These are phyloP conservation scores for Diaporthe humulicola DNA, from an alignment of 2,329 filamentous ascomycete genomes.

Conservation along the genomic window DNA sequence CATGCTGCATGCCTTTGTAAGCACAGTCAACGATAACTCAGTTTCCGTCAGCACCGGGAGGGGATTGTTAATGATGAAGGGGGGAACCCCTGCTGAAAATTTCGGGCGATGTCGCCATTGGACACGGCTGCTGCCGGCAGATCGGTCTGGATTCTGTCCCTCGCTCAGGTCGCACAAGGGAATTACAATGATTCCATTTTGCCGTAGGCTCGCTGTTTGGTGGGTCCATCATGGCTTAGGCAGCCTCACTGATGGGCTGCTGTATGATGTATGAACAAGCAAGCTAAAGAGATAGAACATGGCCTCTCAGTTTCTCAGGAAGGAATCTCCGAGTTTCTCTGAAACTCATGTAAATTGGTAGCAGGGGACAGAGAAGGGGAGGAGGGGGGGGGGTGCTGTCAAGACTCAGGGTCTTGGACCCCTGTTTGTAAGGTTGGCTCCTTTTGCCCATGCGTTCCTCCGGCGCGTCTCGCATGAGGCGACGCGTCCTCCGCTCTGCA, in stretches of 20 bases:
- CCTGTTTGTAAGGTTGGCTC: too few relatives aligned
- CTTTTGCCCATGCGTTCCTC: too few relatives aligned
- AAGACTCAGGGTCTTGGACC: slow-evolving; percentile 3
- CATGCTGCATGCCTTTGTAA: slow-evolving; percentile 27
- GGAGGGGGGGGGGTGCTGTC: neutral
- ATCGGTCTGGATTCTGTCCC: neutral
- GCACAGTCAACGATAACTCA: slow-evolving; percentile 1
- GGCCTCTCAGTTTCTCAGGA: neutral
- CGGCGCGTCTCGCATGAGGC: neutral
- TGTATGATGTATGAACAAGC: neutral
- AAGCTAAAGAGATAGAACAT: neutral
- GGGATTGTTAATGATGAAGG: slow-evolving; percentile 23
- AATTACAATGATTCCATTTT: neutral
- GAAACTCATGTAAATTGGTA: neutral
- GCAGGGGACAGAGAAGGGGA: neutral
- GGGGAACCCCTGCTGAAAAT: slow-evolving; percentile 18
- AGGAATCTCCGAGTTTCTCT: neutral
- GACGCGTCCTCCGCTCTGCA: slow-evolving; percentile 3
- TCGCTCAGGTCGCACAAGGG: neutral
- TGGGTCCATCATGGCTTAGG: neutral
- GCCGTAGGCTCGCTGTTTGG: neutral
- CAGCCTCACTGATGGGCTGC: neutral
- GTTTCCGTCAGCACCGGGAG: slow-evolving; percentile 10
- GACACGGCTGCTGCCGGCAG: slow-evolving; percentile 5
- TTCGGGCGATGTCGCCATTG: slow-evolving; percentile 30